Evolutionary conservation across 2,329 filamentous ascomycete genomes (phyloP).

Genomic region (Penicillium sp.): DNA sequence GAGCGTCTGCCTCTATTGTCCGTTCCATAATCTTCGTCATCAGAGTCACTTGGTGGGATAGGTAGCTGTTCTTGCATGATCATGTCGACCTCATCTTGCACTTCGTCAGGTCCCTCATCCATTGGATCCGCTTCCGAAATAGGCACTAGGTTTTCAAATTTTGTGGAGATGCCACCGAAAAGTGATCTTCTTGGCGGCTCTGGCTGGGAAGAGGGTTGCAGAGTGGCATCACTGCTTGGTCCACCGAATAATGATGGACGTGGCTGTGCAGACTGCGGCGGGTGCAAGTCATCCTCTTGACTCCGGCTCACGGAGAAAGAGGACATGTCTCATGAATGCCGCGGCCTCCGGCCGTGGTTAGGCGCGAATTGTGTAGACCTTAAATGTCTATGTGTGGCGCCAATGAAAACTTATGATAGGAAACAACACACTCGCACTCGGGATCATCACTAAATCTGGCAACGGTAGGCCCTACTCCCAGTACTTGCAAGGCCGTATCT

Average conservation of each 20-base stretch:
- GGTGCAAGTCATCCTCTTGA: conserved; percentile 20
- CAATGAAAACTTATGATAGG: not conserved
- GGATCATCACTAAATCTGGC: not conserved
- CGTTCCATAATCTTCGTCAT: conserved; percentile 26
- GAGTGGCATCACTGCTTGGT: conserved; percentile 24
- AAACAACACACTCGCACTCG: no score
- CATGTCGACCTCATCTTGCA: conserved; percentile 19
- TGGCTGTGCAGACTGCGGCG: conserved; percentile 22
- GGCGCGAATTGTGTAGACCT: not conserved
- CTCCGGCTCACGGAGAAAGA: conserved; percentile 21
- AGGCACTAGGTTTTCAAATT: conserved; percentile 19
- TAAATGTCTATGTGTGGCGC: conserved; percentile 1
- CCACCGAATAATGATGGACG: conserved; percentile 21
- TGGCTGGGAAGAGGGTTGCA: conserved; percentile 31
- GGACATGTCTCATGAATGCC: conserved; percentile 27
- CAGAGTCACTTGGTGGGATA: conserved; percentile 20
- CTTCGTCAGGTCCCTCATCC: conserved; percentile 1
- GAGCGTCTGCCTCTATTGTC: conserved; percentile 14
- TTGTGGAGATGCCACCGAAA: conserved; percentile 29
- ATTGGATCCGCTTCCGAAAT: conserved; percentile 9
- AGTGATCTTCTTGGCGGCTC: conserved; percentile 24
- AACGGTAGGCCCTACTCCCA: accelerated
- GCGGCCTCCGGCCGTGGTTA: not conserved
- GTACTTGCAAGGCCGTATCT: not conserved
- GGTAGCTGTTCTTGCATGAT: conserved; percentile 23